Base-by-base conservation (phyloP, 306 rosid genomes). In the Quercus robur region DNA sequence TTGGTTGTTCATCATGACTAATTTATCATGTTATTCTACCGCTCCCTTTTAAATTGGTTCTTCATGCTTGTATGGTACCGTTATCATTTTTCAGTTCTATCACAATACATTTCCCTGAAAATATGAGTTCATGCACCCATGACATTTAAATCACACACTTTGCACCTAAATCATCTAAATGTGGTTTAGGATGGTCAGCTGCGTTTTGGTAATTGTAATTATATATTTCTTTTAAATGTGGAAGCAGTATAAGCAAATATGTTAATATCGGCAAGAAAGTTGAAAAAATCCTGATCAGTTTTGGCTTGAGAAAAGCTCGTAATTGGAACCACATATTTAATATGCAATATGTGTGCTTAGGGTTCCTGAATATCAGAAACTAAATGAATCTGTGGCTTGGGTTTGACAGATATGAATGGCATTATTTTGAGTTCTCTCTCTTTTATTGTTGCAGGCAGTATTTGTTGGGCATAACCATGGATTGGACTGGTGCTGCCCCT, bases 381-480 rank as follows among this genome's bases (percentile, higher is more conserved):
- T 15, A 52, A 56, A 33, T 13, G 72, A 61, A 23, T 25, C 35
- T 6, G 13, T 28, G 56, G 25, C 26, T 23, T 35, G 55, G 38
- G 66, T 12, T 20, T 52, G 56, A 21, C 51, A 46, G 46, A 31
- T 38, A 35, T 35, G 38, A 76, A 19, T 55, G 74, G 73, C 18
- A n/a, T 57, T 72, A n/a, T 58, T n/a, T 67, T 46, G 14, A 23
- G 35, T 4, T 66, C 76, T 86, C 71, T 30, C 26, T 49, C 3
- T 79, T 71, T 75, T 80, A 59, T 63, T 77, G 76, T 69, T 13
- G 82, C 86, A 93, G 98, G 97, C 94, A 77, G 82, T 91, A 81
- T 93, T 93, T 84, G 98, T 89, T 35, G 97, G 97, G 74, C 98
- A 91, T 85, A 88, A 91, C 87, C 98, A 93, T 77, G 98, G 98